A percentile compares a stretch with the other conserved stretches of the same genome.
These are phyloP conservation scores for Aristolochia fimbriata DNA, from an alignment of 164 flowering plant genomes.

Conservation along the genomic window DNA sequence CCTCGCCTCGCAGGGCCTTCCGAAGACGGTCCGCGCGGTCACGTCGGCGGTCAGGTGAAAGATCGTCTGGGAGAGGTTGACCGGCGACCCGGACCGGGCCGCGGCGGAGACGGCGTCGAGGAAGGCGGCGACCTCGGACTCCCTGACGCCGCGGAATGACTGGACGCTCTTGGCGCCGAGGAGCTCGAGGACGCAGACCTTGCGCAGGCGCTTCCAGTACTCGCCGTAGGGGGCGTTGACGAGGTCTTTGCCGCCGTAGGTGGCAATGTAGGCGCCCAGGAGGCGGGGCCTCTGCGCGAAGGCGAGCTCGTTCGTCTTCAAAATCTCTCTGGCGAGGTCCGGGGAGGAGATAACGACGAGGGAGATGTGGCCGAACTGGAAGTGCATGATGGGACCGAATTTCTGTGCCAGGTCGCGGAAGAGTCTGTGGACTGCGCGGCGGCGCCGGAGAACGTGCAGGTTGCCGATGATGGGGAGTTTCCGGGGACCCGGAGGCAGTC, in stretches of 20 bases:
- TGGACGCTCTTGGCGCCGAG: conserved; percentile 20
- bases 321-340: too few relatives aligned
- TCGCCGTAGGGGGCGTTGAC: conserved; percentile 19
- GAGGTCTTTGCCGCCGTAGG: conserved; percentile 6
- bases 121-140: conserved; percentile 15
- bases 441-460: too few relatives aligned
- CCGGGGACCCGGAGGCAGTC: too few relatives aligned
- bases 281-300: too few relatives aligned
- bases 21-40: conserved; percentile 17
- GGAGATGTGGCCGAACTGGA: too few relatives aligned
- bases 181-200: conserved; percentile 21
- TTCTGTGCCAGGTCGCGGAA: too few relatives aligned
- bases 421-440: too few relatives aligned
- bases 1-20: conserved; percentile 14
- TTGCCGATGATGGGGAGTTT: too few relatives aligned
- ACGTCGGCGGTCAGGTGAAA: conserved; percentile 8
- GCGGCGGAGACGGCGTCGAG: conserved; percentile 7
- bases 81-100: conserved; percentile 6
- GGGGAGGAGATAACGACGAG: too few relatives aligned
- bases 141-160: conserved; percentile 15
- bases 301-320: too few relatives aligned
- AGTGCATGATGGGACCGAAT: too few relatives aligned
- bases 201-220: conserved; percentile 27
- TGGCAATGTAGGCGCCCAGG: too few relatives aligned
- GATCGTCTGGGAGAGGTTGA: conserved; percentile 17